A percentile compares a stretch with the other conserved stretches of the same genome.
phyloP scores from a whole-genome alignment of 345 rosid species.

The Triadica sebifera region DNA sequence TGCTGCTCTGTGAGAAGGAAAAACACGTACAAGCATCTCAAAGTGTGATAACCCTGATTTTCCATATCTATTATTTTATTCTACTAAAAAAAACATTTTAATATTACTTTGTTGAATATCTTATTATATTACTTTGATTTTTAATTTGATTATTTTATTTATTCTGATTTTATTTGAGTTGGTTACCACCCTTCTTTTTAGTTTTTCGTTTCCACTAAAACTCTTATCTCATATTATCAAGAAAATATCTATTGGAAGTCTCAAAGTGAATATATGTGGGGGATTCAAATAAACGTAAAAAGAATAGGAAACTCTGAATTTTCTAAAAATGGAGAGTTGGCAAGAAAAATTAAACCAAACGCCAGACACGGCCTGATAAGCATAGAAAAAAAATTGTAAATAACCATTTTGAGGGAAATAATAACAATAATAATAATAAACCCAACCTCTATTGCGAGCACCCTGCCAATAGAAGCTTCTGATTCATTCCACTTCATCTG shows the following conservation, averaged over 20 bases:
- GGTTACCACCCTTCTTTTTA: too few relatives aligned
- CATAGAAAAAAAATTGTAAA: neutral
- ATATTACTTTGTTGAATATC: too few relatives aligned
- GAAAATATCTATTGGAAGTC: neutral
- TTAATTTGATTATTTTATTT: too few relatives aligned
- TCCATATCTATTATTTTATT: too few relatives aligned
- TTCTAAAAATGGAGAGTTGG: neutral
- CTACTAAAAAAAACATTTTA: too few relatives aligned
- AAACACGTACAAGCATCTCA: too few relatives aligned
- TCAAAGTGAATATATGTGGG: neutral
- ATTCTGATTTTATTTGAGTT: too few relatives aligned
- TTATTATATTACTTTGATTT: too few relatives aligned
- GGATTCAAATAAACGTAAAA: neutral
- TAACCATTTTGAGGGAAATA: slow-evolving; percentile 2
- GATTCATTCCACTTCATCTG: slow-evolving; percentile 99
- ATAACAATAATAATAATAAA: neutral
- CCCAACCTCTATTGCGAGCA: slow-evolving; percentile 94
- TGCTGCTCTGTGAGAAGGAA: too few relatives aligned
- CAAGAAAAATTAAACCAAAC: neutral
- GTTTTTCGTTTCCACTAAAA: too few relatives aligned
- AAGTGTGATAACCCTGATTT: too few relatives aligned
- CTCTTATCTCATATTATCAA: too few relatives aligned
- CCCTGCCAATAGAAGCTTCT: slow-evolving; percentile 96
- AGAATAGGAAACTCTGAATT: neutral
- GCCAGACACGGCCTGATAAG: neutral